Evolutionary conservation across 164 flowering plant genomes (phyloP), one percentile per base, ranked within the genome.

Genomic region (Houttuynia cordata): DNA sequence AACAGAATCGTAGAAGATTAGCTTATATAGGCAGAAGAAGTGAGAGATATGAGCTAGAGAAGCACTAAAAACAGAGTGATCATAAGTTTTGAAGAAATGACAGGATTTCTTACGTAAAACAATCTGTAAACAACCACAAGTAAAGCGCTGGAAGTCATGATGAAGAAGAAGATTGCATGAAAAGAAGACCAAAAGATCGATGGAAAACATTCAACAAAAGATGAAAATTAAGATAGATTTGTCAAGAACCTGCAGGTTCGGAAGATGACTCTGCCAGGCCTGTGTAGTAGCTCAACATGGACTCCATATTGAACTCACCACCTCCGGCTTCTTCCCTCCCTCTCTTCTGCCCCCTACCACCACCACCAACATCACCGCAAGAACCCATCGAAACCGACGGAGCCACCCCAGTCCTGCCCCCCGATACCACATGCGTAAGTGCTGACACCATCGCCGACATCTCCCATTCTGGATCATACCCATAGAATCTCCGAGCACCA

Each of bases 391-490:
- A 23, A 42, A 58, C 57, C 7, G 19, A 23, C 4, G 45, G 24
- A 10, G 24, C 54, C 55, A 24, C 54, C 15, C 13, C 57, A 42
- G 64, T 6, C 60, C 47, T 62, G 13, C 70, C 71, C 0, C 85
- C 83, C 3, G 80, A 55, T 8, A 84, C 79, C 7, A 84, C 86
- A 14, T 70, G 78, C 0, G 78, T 75, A 51, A 81, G 60, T 54
- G 89, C 84, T 0, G 83, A 70, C 0, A 84, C 86, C 80, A 84
- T 84, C 0, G 67, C 77, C 5, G 68, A 62, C 83, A 80, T 84
- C 72, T 84, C 89, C 60, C 70, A 62, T 61, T 72, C 68, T 15
- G 80, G 67, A n/a, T 52, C 45, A 50, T 58, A 51, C 7, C 57
- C 51, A 10, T 49, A 37, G 3, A 58, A 39, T 12, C 37, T 22